These are phyloP conservation scores for Coniella vitis DNA, from an alignment of 2,329 filamentous ascomycete species.

Conservation along the genomic window DNA sequence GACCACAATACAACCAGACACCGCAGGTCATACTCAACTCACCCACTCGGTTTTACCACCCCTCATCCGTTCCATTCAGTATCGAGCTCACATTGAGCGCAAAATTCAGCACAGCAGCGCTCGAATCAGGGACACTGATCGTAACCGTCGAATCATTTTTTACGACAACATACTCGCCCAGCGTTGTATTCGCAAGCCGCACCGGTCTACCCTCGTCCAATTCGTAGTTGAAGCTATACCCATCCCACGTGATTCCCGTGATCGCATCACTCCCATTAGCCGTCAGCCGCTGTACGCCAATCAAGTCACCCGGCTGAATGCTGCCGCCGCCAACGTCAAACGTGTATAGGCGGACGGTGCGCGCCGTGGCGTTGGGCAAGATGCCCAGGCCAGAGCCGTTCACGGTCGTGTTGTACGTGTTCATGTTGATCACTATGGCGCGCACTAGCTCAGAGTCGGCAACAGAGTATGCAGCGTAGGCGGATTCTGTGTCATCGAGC, in stretches of 20 bases:
- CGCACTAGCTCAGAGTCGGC: conserved; percentile 31
- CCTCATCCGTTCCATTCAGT: neutral
- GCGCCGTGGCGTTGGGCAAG: conserved; percentile 20
- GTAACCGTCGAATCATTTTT: conserved; percentile 18
- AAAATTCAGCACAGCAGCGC: conserved; percentile 33
- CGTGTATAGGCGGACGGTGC: conserved; percentile 32
- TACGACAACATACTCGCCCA: conserved; percentile 30
- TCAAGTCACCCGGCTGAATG: conserved; percentile 27
- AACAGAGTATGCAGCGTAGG: conserved; percentile 49
- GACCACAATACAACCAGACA: too few relatives aligned
- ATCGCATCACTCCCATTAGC: conserved; percentile 60
- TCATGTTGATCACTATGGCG: conserved; percentile 51
- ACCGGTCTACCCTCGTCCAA: conserved; percentile 47
- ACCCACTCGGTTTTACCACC: neutral
- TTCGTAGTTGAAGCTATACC: conserved; percentile 55
- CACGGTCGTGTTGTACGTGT: conserved; percentile 52
- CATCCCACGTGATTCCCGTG: conserved; percentile 55
- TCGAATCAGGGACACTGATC: conserved; percentile 33
- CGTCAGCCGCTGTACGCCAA: conserved; percentile 35
- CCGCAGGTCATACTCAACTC: too few relatives aligned
- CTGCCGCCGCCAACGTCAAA: conserved; percentile 31
- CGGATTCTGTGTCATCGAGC: conserved; percentile 34
- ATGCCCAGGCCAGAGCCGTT: conserved; percentile 28
- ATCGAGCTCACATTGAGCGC: neutral
- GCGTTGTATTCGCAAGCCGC: conserved; percentile 47